phyloP scores from a whole-genome alignment of 2,329 filamentous ascomycete genomes.

The Colletotrichum sp. region DNA sequence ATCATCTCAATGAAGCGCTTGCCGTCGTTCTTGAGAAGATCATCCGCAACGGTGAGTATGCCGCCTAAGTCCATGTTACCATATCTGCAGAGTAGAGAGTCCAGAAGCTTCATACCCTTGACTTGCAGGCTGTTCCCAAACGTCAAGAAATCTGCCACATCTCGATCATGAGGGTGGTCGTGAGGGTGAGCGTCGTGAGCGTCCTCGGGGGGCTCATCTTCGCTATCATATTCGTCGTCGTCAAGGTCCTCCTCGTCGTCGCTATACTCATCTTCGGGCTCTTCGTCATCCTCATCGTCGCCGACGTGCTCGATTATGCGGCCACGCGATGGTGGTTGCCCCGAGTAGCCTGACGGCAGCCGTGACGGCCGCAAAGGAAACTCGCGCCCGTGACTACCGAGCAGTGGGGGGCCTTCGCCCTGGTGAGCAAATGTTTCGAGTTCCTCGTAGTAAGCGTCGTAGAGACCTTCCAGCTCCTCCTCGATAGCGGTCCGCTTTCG shows the following conservation, averaged over 20 bases:
- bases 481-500: conserved; percentile 96
- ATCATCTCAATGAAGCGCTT: conserved; percentile 99
- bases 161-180: conserved; percentile 61
- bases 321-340: conserved; percentile 75
- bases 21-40: conserved; percentile 97
- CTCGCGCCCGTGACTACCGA: conserved; percentile 70
- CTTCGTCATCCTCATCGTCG: conserved; percentile 60
- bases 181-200: conserved; percentile 44
- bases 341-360: conserved; percentile 62
- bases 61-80: conserved; percentile 73
- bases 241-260: conserved; percentile 60
- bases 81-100: conserved; percentile 48
- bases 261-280: conserved; percentile 60
- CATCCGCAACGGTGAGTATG: conserved; percentile 97
- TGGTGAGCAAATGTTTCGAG: conserved; percentile 96
- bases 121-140: conserved; percentile 98
- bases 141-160: conserved; percentile 88
- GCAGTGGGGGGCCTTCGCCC: conserved; percentile 71
- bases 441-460: conserved; percentile 98
- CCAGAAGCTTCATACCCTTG: conserved; percentile 68
- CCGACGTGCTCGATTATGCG: conserved; percentile 73
- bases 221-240: conserved; percentile 57
- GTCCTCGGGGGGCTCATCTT: conserved; percentile 72
- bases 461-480: conserved; percentile 95
- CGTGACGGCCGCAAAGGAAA: conserved; percentile 65